Evolutionary conservation across 1,284 basidiomycete species (phyloP).

Genomic region (Ganoderma sinense): DNA sequence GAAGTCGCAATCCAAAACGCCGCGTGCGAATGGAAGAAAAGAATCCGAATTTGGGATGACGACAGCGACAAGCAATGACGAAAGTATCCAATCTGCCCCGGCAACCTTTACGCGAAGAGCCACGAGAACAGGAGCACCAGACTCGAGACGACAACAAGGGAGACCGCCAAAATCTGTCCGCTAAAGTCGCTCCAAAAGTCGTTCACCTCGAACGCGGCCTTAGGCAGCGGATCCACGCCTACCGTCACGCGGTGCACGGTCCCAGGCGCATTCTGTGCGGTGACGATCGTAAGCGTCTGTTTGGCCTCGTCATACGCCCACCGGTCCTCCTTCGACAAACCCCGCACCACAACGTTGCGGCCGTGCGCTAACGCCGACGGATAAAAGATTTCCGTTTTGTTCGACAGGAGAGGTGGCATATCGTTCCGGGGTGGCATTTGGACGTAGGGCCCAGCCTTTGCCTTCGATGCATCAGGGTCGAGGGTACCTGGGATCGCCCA

Average conservation of each 20-base stretch:
- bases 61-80: not conserved
- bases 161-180: constrained; percentile 12
- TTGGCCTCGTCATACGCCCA: constrained; percentile 62
- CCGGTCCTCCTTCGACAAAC: constrained; percentile 54
- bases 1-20: not conserved
- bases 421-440: constrained; percentile 47
- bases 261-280: constrained; percentile 51
- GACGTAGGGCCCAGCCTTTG: constrained; percentile 29
- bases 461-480: constrained; percentile 8
- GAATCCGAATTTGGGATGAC: not conserved
- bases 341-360: constrained; percentile 63
- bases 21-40: not conserved
- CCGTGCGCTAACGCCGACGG: constrained; percentile 69
- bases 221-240: constrained; percentile 59
- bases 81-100: not conserved
- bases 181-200: constrained; percentile 73
- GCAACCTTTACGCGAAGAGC: constrained; percentile 1
- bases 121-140: constrained; percentile 9
- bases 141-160: not conserved
- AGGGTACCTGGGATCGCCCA: constrained; percentile 56
- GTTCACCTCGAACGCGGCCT: constrained; percentile 61
- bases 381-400: constrained; percentile 84
- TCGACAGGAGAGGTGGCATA: constrained; percentile 51
- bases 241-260: constrained; percentile 58
- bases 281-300: constrained; percentile 74